Conservation (phyloP, 495 filamentous ascomycete species). For the Polyplosphaeria fusca region DNA sequence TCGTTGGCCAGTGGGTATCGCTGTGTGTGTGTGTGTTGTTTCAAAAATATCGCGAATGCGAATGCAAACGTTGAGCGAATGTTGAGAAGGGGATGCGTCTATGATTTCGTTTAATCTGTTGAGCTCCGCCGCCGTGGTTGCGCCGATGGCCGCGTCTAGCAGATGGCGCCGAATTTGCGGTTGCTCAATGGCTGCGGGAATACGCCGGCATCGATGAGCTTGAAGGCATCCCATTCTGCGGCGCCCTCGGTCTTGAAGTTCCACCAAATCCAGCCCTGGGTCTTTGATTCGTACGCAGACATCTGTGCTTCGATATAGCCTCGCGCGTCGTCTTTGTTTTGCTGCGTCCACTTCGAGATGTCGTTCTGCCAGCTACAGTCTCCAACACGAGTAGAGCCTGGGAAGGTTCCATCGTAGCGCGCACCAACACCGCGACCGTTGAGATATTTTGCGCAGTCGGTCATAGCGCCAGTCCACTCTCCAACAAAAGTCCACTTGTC, state of each 20-base stretch:
- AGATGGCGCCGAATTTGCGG: conserved; percentile 15
- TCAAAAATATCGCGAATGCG: too few relatives aligned
- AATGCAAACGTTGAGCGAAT: too few relatives aligned
- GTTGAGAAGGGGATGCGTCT: too few relatives aligned
- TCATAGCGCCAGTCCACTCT: conserved; percentile 63
- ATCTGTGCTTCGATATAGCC: conserved; percentile 50
- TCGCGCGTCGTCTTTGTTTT: conserved; percentile 41
- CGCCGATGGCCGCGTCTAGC: too few relatives aligned
- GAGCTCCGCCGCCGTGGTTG: too few relatives aligned
- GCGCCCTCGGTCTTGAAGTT: conserved; percentile 51
- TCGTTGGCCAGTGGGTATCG: too few relatives aligned
- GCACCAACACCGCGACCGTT: conserved; percentile 66
- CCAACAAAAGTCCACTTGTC: conserved; percentile 50
- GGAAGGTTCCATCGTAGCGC: conserved; percentile 57
- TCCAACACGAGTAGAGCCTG: conserved; percentile 39
- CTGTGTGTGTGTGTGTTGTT: too few relatives aligned
- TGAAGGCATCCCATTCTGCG: conserved; percentile 50
- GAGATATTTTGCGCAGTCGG: conserved; percentile 70
- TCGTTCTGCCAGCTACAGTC: conserved; percentile 44
- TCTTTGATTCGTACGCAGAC: conserved; percentile 42
- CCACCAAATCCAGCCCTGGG: conserved; percentile 52
- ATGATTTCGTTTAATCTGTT: too few relatives aligned
- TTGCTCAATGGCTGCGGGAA: conserved; percentile 46
- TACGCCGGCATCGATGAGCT: conserved; percentile 45
- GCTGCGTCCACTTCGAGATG: conserved; percentile 39